These are phyloP conservation scores for Austroboletus novae-zelandiae DNA, from an alignment of 1,284 basidiomycete genomes.

Conservation along the genomic window DNA sequence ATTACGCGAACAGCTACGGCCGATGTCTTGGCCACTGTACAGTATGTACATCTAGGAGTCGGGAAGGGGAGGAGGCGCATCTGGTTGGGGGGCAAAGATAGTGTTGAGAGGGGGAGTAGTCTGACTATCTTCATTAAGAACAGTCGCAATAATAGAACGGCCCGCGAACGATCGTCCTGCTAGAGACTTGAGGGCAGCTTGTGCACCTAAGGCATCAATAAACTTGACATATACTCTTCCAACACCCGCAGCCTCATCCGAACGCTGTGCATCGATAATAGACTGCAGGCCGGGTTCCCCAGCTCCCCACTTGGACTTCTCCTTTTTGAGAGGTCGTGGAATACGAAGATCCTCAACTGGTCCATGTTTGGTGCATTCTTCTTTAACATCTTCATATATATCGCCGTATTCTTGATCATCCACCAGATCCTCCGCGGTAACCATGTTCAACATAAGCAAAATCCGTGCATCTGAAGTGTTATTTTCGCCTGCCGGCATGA, in stretches of 20 bases:
- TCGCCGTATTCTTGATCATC: conserved; percentile 94
- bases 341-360: conserved; percentile 83
- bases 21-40: not conserved
- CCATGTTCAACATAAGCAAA: conserved; percentile 99
- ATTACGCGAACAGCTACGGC: conserved; percentile 5
- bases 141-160: conserved; percentile 81
- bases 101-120: conserved; percentile 75
- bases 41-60: conserved; percentile 17
- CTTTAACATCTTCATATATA: conserved; percentile 91
- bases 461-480: conserved; percentile 68
- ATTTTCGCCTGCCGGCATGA: conserved; percentile 75
- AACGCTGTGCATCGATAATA: conserved; percentile 62
- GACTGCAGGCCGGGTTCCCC: conserved; percentile 62
- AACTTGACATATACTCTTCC: conserved; percentile 94
- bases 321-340: conserved; percentile 84
- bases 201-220: conserved; percentile 56
- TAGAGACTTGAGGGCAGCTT: conserved; percentile 74
- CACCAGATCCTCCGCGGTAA: conserved; percentile 87
- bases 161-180: conserved; percentile 93
- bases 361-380: conserved; percentile 87
- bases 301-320: conserved; percentile 74
- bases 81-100: conserved; percentile 80
- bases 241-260: conserved; percentile 87
- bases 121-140: conserved; percentile 77
- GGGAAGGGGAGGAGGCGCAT: conserved; percentile 73